Percentiles rank a stretch among this genome's conserved stretches.
Conservation (phyloP, 2,329 filamentous ascomycete species). For the Helicocarpus griseus region DNA sequence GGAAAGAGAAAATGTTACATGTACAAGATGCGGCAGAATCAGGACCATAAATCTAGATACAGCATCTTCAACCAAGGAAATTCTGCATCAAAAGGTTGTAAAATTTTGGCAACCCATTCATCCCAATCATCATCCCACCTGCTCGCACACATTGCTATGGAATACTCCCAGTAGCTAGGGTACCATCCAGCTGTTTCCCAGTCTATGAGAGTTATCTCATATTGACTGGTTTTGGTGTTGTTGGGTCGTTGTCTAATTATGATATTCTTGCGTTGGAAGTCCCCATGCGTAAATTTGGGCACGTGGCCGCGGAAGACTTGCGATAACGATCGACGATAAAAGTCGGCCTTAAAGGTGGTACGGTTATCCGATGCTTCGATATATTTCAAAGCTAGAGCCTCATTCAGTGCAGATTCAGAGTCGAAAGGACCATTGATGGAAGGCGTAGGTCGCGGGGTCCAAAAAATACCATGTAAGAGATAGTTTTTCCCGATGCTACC, state of each 20-base stretch:
- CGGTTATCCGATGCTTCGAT: slow-evolving; percentile 10
- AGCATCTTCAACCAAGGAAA: slow-evolving; percentile 22
- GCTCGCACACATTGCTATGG: slow-evolving; percentile 23
- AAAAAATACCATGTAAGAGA: slow-evolving; percentile 21
- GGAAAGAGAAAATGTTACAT: background rate
- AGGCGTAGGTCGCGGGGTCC: slow-evolving; percentile 16
- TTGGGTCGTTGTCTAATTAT: slow-evolving; percentile 13
- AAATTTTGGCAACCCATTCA: slow-evolving; percentile 20
- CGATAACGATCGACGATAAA: slow-evolving; percentile 18
- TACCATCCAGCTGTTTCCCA: slow-evolving; percentile 33
- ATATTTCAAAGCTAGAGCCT: slow-evolving; percentile 20
- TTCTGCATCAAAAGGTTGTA: slow-evolving; percentile 23
- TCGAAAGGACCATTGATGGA: slow-evolving; percentile 22
- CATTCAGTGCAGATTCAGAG: slow-evolving; percentile 19
- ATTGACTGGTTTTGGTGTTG: slow-evolving; percentile 2
- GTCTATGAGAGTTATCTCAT: slow-evolving; percentile 27
- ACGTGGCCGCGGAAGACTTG: slow-evolving; percentile 15
- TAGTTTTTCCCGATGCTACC: slow-evolving; percentile 18
- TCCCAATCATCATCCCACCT: slow-evolving; percentile 27
- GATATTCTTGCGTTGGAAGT: slow-evolving; percentile 25
- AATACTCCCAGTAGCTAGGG: slow-evolving; percentile 32
- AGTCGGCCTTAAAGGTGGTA: slow-evolving; percentile 15
- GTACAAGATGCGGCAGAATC: background rate
- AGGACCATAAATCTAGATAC: slow-evolving; percentile 18
- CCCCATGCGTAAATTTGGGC: slow-evolving; percentile 22